Conservation (phyloP, 2,329 filamentous ascomycete species). For the Diaporthe destruens region DNA sequence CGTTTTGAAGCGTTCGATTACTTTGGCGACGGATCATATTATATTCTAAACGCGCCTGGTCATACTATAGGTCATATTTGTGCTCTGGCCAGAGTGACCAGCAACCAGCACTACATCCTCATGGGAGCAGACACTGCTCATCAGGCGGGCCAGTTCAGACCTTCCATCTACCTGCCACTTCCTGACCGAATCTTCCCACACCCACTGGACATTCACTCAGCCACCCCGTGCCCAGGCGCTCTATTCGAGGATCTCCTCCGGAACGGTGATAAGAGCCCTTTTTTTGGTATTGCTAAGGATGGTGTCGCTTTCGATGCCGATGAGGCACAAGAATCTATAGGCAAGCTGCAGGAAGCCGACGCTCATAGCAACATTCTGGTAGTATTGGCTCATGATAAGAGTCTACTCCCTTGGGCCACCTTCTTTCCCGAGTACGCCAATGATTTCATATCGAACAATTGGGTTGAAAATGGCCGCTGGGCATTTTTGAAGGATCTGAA, state of each 20-base stretch:
- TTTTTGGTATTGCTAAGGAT: conserved; percentile 46
- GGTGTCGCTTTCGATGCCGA: conserved; percentile 47
- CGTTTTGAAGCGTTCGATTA: conserved; percentile 40
- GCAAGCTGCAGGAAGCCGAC: conserved; percentile 61
- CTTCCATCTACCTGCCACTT: conserved; percentile 50
- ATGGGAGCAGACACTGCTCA: conserved; percentile 59
- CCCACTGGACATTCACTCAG: conserved; percentile 50
- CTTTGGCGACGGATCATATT: conserved; percentile 40
- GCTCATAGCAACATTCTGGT: conserved; percentile 58
- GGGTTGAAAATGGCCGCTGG: conserved; percentile 60
- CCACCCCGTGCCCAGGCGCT: conserved; percentile 55
- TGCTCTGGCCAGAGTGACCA: conserved; percentile 55
- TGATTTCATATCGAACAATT: conserved; percentile 59
- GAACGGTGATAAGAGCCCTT: conserved; percentile 48
- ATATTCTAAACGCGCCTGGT: conserved; percentile 40
- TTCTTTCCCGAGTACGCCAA: conserved; percentile 64
- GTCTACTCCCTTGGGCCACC: conserved; percentile 56
- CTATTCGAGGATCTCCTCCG: conserved; percentile 55
- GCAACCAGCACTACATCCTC: conserved; percentile 54
- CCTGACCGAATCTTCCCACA: conserved; percentile 52
- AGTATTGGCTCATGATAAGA: conserved; percentile 61
- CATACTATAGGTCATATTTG: conserved; percentile 43
- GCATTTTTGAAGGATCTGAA: conserved; percentile 64
- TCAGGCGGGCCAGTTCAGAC: conserved; percentile 54
- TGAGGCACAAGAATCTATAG: conserved; percentile 54